These are phyloP conservation scores for Penicillium lividum DNA, from an alignment of 495 filamentous ascomycete genomes.

Conservation along the genomic window DNA sequence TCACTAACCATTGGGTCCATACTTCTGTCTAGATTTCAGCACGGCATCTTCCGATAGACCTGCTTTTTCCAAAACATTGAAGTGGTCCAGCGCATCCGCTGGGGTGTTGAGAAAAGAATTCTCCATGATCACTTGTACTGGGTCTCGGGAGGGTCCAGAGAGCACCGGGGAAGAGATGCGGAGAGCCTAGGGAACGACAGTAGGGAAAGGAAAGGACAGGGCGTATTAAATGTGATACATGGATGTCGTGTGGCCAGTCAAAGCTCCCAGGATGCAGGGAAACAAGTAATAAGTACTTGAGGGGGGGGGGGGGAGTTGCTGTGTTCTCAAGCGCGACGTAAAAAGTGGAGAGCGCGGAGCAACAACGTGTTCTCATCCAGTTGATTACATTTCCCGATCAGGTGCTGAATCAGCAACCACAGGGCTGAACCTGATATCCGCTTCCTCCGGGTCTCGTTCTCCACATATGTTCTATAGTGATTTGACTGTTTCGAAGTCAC, in stretches of 20 bases:
- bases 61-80: conserved; percentile 63
- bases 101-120: conserved; percentile 70
- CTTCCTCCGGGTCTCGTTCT: neutral
- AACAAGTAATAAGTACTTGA: conserved; percentile 11
- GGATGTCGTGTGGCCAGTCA: conserved; percentile 13
- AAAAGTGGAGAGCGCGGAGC: conserved; percentile 22
- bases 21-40: conserved; percentile 57
- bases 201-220: conserved; percentile 15
- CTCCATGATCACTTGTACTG: conserved; percentile 61
- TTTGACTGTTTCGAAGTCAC: too few relatives aligned
- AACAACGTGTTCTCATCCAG: conserved; percentile 45
- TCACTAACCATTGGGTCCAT: conserved; percentile 82
- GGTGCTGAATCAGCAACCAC: conserved; percentile 21
- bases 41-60: conserved; percentile 75
- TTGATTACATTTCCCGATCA: conserved; percentile 21
- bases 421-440: conserved; percentile 5
- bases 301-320: neutral
- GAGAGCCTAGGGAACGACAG: conserved; percentile 20
- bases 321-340: conserved; percentile 3
- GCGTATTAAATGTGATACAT: conserved; percentile 21
- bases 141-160: conserved; percentile 8
- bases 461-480: neutral
- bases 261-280: conserved; percentile 7
- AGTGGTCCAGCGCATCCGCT: conserved; percentile 68
- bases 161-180: conserved; percentile 16